A percentile compares a stretch with the other conserved stretches of the same genome.
phyloP scores from a whole-genome alignment of 202 grass and related monocot species.

The Panicum virgatum region DNA sequence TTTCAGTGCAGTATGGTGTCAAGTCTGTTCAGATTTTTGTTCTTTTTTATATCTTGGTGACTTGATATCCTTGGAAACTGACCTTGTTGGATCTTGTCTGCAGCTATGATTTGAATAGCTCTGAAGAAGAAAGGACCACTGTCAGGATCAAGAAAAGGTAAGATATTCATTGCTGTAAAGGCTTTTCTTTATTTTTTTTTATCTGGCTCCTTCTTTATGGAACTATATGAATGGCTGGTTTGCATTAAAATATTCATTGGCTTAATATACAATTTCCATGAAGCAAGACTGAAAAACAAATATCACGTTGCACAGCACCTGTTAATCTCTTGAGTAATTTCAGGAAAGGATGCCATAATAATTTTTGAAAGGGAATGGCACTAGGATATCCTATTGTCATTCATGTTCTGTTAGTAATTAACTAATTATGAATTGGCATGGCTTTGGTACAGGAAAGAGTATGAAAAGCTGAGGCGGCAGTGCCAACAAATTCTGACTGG shows the following conservation, averaged over 20 bases:
- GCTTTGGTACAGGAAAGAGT: constrained; percentile 76
- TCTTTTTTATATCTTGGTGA: neutral
- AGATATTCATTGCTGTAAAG: neutral
- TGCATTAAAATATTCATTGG: neutral
- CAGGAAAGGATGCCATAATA: neutral
- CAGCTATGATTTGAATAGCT: constrained; percentile 87
- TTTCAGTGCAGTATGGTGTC: neutral
- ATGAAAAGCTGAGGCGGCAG: constrained; percentile 87
- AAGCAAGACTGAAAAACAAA: neutral
- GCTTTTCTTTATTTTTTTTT: constrained; percentile 8
- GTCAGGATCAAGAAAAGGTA: constrained; percentile 88
- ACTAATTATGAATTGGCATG: constrained; percentile 13
- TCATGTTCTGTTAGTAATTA: neutral
- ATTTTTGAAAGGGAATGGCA: constrained; percentile 28
- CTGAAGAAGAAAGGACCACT: constrained; percentile 62
- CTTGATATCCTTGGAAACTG: constrained; percentile 12
- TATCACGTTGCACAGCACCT: constrained; percentile 27
- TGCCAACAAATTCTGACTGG: constrained; percentile 68
- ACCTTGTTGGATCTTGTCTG: constrained; percentile 37
- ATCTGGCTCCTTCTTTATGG: neutral
- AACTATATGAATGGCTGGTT: constrained; percentile 2
- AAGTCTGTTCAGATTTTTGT: constrained; percentile 7
- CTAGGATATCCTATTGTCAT: neutral
- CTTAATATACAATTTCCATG: neutral
- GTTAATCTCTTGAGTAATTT: constrained; percentile 21